A percentile compares a stretch with the other conserved stretches of the same genome.
Conservation (phyloP, 805 yeast species). For the Teunomyces stri region DNA sequence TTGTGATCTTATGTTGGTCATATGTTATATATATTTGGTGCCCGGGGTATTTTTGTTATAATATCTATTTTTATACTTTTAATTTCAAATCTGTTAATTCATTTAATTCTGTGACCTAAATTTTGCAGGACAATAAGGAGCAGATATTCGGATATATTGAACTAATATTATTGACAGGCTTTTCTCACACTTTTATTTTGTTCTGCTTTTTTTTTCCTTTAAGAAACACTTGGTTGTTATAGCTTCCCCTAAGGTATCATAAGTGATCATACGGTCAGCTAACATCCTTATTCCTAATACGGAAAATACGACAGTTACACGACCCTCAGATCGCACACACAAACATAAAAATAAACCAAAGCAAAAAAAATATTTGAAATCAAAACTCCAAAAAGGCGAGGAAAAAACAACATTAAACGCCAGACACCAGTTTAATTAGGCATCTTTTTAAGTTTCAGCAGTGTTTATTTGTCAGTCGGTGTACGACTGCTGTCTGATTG, state of each 20-base stretch:
- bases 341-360: slow-evolving; percentile 1
- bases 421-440: background rate
- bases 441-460: background rate
- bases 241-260: background rate
- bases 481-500: slow-evolving; percentile 1
- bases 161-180: too few relatives aligned
- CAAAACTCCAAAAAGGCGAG: slow-evolving; percentile 1
- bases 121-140: background rate
- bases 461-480: slow-evolving; percentile 1
- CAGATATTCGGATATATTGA: background rate
- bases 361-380: slow-evolving; percentile 2
- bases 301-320: background rate
- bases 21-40: background rate
- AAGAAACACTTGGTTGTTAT: too few relatives aligned
- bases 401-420: slow-evolving; percentile 3
- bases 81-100: background rate
- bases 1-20: background rate
- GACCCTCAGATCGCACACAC: slow-evolving; percentile 1
- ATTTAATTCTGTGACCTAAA: background rate
- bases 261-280: background rate
- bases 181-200: too few relatives aligned
- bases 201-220: too few relatives aligned
- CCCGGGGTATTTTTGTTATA: background rate
- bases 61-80: background rate
- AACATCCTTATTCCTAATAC: slow-evolving; percentile 2